Base-by-base conservation (phyloP, 768 basidiomycete species). In the Phaeotremella skinneri region DNA sequence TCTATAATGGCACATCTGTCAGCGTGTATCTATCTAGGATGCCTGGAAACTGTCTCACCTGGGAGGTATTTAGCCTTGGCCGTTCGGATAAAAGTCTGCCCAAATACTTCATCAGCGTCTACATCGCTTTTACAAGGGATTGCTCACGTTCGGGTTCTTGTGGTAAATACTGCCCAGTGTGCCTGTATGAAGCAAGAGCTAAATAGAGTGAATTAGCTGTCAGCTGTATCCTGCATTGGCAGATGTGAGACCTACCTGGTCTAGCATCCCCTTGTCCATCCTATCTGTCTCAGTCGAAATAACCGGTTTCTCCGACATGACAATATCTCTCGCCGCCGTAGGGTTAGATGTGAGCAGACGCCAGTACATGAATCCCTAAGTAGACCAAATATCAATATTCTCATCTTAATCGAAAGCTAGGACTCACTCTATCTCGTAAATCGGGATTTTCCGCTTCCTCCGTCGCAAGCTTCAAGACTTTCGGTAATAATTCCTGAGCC, bases 361-460 rank as follows among this genome's bases (percentile, higher is more conserved):
- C 96, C 96, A 99, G 79, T 98, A 99, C 89, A 99, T 98, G 80
- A 93, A 98, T 2, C 96, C 96, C 77, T 78, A 50, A 23, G 14
- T 20, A 48, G 4, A 21, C 23, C 43, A 45, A 20, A 9, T 9
- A 9, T n/a, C n/a, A 9, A 9, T 39, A 39, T 17, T 7, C 34
- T 37, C 34, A 17, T 17, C 17, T 37, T 37, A 17, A 37, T 17
- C 7, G 11, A 41, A 27, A 17, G 50, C 14, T 32, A 55, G 2
- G 7, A 72, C 74, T 63, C 59, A 78, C 77, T 61, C 96, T 82
- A 77, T 99, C 96, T 31, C 96, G 84, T 21, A 99, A 81, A 80
- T 99, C 96, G 6, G 96, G 96, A 73, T 99, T 99, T 76, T 99
- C 96, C 55, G 96, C 86, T 66, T 96, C 90, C 75, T 99, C 94